Evolutionary conservation across 2,329 filamentous ascomycete species (phyloP).

Genomic region (Pyrenochaeta sp.): DNA sequence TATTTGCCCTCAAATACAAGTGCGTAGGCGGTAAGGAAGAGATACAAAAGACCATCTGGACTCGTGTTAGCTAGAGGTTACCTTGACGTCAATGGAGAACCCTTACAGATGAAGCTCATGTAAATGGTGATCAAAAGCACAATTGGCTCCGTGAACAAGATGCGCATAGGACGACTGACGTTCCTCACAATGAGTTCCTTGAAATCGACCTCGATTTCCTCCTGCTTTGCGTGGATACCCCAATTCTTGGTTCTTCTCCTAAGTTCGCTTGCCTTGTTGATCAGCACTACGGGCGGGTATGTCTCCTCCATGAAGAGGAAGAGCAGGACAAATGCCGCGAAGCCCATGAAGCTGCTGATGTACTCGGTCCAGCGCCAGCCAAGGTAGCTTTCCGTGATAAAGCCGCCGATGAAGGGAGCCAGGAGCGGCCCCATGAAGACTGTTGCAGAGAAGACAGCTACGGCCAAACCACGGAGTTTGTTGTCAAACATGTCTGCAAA

Average conservation of each 20-base stretch:
- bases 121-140: slow-evolving; percentile 57
- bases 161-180: slow-evolving; percentile 59
- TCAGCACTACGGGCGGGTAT: slow-evolving; percentile 65
- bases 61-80: slow-evolving; percentile 5
- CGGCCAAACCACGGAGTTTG: slow-evolving; percentile 47
- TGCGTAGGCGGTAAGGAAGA: slow-evolving; percentile 82
- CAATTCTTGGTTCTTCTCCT: slow-evolving; percentile 65
- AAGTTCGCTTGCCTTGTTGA: slow-evolving; percentile 63
- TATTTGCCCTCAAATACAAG: slow-evolving; percentile 79
- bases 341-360: slow-evolving; percentile 65
- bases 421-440: slow-evolving; percentile 60
- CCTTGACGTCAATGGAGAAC: not conserved
- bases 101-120: slow-evolving; percentile 51
- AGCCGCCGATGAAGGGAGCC: slow-evolving; percentile 63
- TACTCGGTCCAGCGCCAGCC: slow-evolving; percentile 65
- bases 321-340: slow-evolving; percentile 55
- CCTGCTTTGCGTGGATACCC: slow-evolving; percentile 67
- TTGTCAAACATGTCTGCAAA: slow-evolving; percentile 66
- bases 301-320: slow-evolving; percentile 64
- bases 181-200: slow-evolving; percentile 60
- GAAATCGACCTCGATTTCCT: slow-evolving; percentile 62
- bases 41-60: slow-evolving; percentile 78
- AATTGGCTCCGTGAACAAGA: slow-evolving; percentile 59
- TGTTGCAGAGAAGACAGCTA: slow-evolving; percentile 60
- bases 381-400: slow-evolving; percentile 57